Evolutionary conservation across 1,139 yeast species (phyloP), one percentile per base, ranked within the genome.

Genomic region (Saccharomyces pastorianus): DNA sequence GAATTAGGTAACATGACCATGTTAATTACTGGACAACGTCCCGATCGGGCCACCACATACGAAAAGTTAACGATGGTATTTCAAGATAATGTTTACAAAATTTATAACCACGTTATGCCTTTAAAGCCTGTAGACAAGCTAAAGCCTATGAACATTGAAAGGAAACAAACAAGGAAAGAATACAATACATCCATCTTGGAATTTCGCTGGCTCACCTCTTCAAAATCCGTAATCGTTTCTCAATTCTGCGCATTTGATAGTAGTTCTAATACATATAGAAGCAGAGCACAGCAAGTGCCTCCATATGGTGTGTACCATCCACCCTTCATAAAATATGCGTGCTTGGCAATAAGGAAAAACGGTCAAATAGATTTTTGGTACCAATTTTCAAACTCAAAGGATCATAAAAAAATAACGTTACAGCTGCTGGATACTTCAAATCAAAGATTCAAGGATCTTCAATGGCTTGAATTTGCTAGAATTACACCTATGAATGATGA

Each of bases 341-440:
- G 71, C 53, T 54, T 64, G 47, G 71, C 68, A 7, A 58, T 68
- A 11, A 64, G 72, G 54, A 64, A 61, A 49, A 68, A 68, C 53
- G 71, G 71, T 25, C 70, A 68, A 50, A 56, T 68, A 31, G 71
- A 67, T 53, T 66, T 69, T 49, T 69, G 72, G 72, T 69, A 68
- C 51, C 72, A 69, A 54, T 67, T 69, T 50, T 69, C 72, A 7
- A 69, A 69, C 53, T 68, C 72, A 1, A 68, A 68, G 50, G 71
- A 68, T 51, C 70, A 67, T 53, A 69, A 68, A 51, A 69, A 69
- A 53, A 64, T 68, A 2, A 64, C 69, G 1, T 51, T 67, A 31
- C 71, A 68, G 44, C 49, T 69, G 11, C 55, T 60, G 44, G 57
- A 58, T 38, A 48, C 59, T 8, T 62, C 60, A 23, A 61, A 62